Evolutionary conservation across 257 asterid species (phyloP).

Genomic region (Galeopsis tetrahit): DNA sequence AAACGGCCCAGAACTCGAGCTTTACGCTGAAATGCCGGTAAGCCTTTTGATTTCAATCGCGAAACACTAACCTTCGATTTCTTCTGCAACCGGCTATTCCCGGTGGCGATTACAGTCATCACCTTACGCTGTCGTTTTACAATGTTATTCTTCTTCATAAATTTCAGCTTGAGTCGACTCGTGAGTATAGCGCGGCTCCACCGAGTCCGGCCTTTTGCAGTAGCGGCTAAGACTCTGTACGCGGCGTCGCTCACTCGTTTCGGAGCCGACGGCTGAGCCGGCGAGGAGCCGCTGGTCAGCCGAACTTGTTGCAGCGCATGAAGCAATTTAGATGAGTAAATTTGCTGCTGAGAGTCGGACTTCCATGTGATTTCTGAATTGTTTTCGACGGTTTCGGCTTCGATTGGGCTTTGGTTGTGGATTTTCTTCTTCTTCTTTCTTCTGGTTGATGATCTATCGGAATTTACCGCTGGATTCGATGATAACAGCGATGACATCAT

Average conservation of each 20-base stretch:
- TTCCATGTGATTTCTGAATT: constrained; percentile 57
- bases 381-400: constrained; percentile 31
- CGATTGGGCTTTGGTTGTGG: constrained; percentile 38
- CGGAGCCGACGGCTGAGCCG: constrained; percentile 46
- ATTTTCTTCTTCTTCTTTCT: constrained; percentile 61
- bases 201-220: constrained; percentile 82
- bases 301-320: constrained; percentile 80
- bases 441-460: constrained; percentile 60
- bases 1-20: constrained; percentile 68
- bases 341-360: constrained; percentile 78
- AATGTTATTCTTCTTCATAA: constrained; percentile 63
- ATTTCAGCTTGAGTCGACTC: constrained; percentile 71
- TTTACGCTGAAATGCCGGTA: constrained; percentile 82
- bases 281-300: constrained; percentile 37
- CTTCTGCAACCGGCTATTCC: constrained; percentile 57
- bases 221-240: constrained; percentile 67
- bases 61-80: constrained; percentile 66
- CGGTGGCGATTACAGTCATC: constrained; percentile 45
- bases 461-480: constrained; percentile 50
- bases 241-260: constrained; percentile 82
- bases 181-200: constrained; percentile 96
- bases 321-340: constrained; percentile 82
- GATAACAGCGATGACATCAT: constrained; percentile 50
- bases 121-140: constrained; percentile 55
- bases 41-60: constrained; percentile 66